phyloP scores from a whole-genome alignment of 345 rosid genomes.

The Combretum micranthum region DNA sequence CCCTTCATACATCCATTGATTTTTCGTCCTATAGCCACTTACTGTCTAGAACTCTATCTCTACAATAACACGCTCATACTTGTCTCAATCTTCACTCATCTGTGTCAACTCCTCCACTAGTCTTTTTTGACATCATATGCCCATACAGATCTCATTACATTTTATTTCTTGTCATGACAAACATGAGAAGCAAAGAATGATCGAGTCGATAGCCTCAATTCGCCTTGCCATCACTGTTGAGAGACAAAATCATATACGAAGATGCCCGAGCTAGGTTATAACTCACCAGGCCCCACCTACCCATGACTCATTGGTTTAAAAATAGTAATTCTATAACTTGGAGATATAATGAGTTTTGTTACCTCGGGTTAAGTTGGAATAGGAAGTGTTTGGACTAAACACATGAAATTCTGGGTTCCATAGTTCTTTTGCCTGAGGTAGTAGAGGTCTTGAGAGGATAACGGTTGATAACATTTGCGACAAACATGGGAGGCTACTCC shows the following conservation, averaged over 20 bases:
- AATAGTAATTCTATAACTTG: slow-evolving; percentile 22
- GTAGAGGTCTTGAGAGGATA: slow-evolving; percentile 25
- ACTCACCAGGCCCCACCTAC: slow-evolving; percentile 45
- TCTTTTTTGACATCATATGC: slow-evolving; percentile 23
- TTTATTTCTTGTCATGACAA: slow-evolving; percentile 38
- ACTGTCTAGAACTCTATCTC: slow-evolving; percentile 41
- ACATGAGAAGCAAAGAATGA: slow-evolving; percentile 38
- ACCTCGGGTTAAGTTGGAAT: slow-evolving; percentile 18
- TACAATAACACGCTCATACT: slow-evolving; percentile 31
- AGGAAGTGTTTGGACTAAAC: too few species aligned
- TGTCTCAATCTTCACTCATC: slow-evolving; percentile 44
- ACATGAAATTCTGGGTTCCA: slow-evolving; percentile 27
- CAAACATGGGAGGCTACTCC: slow-evolving; percentile 37
- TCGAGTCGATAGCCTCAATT: slow-evolving; percentile 32
- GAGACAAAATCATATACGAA: slow-evolving; percentile 38
- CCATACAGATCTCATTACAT: slow-evolving; percentile 31
- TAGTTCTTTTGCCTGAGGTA: slow-evolving; percentile 21
- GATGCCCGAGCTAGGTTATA: slow-evolving; percentile 26
- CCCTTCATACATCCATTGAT: slow-evolving; percentile 30
- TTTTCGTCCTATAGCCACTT: slow-evolving; percentile 39
- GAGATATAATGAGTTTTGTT: slow-evolving; percentile 13
- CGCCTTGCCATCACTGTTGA: slow-evolving; percentile 30
- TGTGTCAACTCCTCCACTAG: slow-evolving; percentile 31
- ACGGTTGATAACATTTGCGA: slow-evolving; percentile 27
- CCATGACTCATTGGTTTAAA: slow-evolving; percentile 33